Evolutionary conservation across 768 basidiomycete species (phyloP).

Genomic region (Suillus americanus): DNA sequence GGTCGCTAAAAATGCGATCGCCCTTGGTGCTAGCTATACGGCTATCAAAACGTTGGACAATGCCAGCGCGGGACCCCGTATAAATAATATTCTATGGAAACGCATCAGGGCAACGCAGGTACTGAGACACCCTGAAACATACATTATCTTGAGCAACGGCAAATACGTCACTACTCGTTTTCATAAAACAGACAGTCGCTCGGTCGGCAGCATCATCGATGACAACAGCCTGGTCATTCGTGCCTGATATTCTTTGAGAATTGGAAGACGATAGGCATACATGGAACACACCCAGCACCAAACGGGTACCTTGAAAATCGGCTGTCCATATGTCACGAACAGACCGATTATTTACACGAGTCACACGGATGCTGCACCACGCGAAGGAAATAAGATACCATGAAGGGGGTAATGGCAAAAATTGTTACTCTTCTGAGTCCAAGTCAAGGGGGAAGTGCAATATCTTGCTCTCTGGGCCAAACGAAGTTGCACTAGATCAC

Average conservation of each 20-base stretch:
- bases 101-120: background rate
- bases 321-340: slow-evolving; percentile 59
- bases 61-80: slow-evolving; percentile 60
- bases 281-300: slow-evolving; percentile 50
- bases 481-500: slow-evolving; percentile 50
- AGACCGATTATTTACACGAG: slow-evolving; percentile 35
- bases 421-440: slow-evolving; percentile 37
- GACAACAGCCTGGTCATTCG: slow-evolving; percentile 49
- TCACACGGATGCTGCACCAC: slow-evolving; percentile 13
- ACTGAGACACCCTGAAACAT: slow-evolving; percentile 8
- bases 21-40: slow-evolving; percentile 39
- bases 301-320: slow-evolving; percentile 45
- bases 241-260: slow-evolving; percentile 40
- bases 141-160: slow-evolving; percentile 56
- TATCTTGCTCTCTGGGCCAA: slow-evolving; percentile 53
- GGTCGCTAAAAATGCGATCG: slow-evolving; percentile 39
- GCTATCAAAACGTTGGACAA: slow-evolving; percentile 56
- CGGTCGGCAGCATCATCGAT: slow-evolving; percentile 49
- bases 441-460: slow-evolving; percentile 43
- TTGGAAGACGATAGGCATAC: background rate
- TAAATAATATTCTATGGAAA: slow-evolving; percentile 47
- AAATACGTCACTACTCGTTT: slow-evolving; percentile 65
- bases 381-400: slow-evolving; percentile 2
- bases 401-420: background rate
- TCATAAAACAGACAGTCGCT: slow-evolving; percentile 37